Percentiles rank a stretch among this genome's conserved stretches.
phyloP scores from a whole-genome alignment of 1,139 yeast species.

The Kodamaea fungicola region DNA sequence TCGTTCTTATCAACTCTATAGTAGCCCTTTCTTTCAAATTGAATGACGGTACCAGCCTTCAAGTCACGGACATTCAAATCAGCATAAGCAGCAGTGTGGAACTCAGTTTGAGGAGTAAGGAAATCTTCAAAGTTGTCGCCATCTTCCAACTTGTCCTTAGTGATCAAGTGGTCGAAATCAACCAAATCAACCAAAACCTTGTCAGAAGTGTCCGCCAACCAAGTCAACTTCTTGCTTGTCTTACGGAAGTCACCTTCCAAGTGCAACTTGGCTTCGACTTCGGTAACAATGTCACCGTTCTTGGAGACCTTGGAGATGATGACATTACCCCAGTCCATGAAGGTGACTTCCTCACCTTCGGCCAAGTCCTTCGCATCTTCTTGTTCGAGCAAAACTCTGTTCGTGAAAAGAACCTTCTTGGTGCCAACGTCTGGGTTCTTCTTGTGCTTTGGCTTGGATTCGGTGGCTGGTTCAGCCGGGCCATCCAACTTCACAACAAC shows the following conservation, averaged over 20 bases:
- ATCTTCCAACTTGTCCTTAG: constrained; percentile 94
- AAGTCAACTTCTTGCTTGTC: constrained; percentile 91
- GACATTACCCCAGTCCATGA: constrained; percentile 99
- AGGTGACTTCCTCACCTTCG: constrained; percentile 82
- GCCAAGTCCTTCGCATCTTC: constrained; percentile 77
- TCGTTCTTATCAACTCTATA: constrained; percentile 73
- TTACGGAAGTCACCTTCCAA: constrained; percentile 97
- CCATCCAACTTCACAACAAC: constrained; percentile 68
- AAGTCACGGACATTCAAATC: constrained; percentile 74
- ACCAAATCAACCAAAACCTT: constrained; percentile 71
- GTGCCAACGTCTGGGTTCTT: constrained; percentile 89
- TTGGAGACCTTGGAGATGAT: constrained; percentile 70
- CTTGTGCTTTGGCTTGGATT: constrained; percentile 89
- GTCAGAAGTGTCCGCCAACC: constrained; percentile 86
- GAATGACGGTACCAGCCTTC: constrained; percentile 84
- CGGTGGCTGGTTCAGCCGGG: constrained; percentile 59
- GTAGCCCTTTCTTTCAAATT: constrained; percentile 97
- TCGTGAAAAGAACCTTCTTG: constrained; percentile 70
- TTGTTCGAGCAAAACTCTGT: constrained; percentile 75
- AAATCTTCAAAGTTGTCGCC: constrained; percentile 92
- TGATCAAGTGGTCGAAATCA: constrained; percentile 93
- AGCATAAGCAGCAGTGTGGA: constrained; percentile 74
- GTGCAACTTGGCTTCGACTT: constrained; percentile 77
- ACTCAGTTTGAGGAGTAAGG: constrained; percentile 84
- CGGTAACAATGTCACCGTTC: constrained; percentile 51